phyloP scores from a whole-genome alignment of 2,329 filamentous ascomycete species.

The Alternaria alternata region DNA sequence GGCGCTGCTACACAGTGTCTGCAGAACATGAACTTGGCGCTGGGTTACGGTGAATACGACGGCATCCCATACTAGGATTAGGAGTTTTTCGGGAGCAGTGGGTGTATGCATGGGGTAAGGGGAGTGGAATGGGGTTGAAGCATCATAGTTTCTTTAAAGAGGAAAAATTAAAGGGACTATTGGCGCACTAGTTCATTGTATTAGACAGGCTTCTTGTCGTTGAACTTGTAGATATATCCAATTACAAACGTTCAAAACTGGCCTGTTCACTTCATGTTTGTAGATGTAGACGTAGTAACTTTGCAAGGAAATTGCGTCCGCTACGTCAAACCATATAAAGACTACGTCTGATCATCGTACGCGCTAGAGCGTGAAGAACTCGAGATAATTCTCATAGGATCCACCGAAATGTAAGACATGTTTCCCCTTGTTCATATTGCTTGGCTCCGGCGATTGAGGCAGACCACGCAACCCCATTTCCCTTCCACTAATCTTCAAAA shows the following conservation, averaged over 20 bases:
- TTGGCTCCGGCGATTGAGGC: not conserved
- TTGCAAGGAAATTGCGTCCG: no score
- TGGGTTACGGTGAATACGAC: conserved; percentile 88
- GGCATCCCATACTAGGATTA: conserved; percentile 70
- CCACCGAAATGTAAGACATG: not conserved
- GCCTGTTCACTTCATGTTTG: no score
- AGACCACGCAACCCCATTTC: not conserved
- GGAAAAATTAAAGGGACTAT: not conserved
- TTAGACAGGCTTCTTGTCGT: conserved; percentile 7
- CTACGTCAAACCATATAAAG: no score
- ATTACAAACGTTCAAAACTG: conserved; percentile 9
- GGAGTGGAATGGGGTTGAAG: not conserved
- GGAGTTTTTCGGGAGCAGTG: no score
- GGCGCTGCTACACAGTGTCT: conserved; percentile 92
- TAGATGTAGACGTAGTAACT: no score
- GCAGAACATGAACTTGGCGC: conserved; percentile 94
- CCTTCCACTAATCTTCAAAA: conserved; percentile 1
- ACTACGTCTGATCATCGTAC: no score
- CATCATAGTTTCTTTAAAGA: conserved; percentile 5
- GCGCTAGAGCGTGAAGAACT: not conserved
- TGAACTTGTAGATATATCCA: conserved; percentile 21
- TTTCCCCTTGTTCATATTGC: not conserved
- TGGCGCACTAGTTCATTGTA: conserved; percentile 10
- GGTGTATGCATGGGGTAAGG: not conserved
- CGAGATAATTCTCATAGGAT: not conserved